Base-by-base conservation (phyloP, 2,329 filamentous ascomycete genomes). In the Penicillium sp. region DNA sequence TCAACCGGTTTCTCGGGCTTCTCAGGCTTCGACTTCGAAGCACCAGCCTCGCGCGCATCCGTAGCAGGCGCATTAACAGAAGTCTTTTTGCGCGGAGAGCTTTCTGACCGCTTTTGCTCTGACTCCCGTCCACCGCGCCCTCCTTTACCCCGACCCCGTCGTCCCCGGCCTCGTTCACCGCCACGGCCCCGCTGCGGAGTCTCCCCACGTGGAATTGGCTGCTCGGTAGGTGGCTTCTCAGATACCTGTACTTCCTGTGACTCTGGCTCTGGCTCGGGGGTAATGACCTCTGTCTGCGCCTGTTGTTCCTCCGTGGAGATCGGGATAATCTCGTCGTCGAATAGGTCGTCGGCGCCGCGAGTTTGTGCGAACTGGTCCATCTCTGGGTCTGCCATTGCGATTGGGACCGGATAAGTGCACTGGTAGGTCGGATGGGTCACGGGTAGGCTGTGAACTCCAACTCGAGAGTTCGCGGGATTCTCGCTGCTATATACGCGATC, bases 301-400 rank as follows among this genome's bases (percentile, higher is more conserved):
- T 70, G 68, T 39, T 72, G 66, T 19, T 75, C 67, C 47, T 73
- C 70, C 16, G 68, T 64, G 3, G 73, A 62, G 29, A 80, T 70
- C 4, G 79, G 79, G 29, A 79, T 73, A 50, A 81, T 79, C 60
- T 81, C 79, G 61, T 81, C 79, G 60, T 80, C 78, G 58, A 81
- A 81, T 8, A 81, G 68, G 64, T 81, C 78, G 58, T 81, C 78
- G n/a, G 73, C 76, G 25, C 75, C 78, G 23, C 79, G 75, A 2
- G 79, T 81, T 55, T 81, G 79, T 27, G 79, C 77, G 56, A 81
- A 81, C 64, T 79, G 75, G 55, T 80, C 78, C 69, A 79, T 75
- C 6, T 53, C 58, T 25, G 58, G 46, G 31, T 65, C 60, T 19
- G 63, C 59, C 54, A 67, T 65, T 23, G 43, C 29, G 13, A 40